These are phyloP conservation scores for Leonotis leonurus DNA, from an alignment of 257 asterid species.

Conservation along the genomic window DNA sequence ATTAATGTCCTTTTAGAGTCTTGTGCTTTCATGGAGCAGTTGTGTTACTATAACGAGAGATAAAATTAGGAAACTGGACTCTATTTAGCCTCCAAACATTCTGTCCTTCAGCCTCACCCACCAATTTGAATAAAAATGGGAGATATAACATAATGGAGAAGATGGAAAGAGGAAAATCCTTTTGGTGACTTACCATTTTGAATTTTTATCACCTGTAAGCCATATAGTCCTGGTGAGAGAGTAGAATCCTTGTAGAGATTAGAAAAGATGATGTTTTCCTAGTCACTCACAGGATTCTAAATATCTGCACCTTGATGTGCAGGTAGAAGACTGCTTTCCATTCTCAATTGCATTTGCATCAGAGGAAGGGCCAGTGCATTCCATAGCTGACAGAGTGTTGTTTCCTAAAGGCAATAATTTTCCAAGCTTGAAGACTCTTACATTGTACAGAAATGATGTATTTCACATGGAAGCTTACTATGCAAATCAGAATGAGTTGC, in stretches of 20 bases:
- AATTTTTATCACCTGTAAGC: slow-evolving; percentile 9
- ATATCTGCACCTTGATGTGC: slow-evolving; percentile 29
- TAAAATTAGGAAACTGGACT: too few relatives aligned
- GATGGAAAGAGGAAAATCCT: too few relatives aligned
- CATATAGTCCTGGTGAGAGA: not conserved
- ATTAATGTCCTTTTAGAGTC: too few relatives aligned
- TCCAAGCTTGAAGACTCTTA: slow-evolving; percentile 71
- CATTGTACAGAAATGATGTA: slow-evolving; percentile 51
- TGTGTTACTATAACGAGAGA: too few relatives aligned
- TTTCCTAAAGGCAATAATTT: slow-evolving; percentile 61
- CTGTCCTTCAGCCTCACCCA: too few relatives aligned
- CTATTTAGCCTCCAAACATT: too few relatives aligned
- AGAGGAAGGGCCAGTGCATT: slow-evolving; percentile 44
- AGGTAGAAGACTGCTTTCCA: slow-evolving; percentile 92
- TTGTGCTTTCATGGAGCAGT: too few relatives aligned
- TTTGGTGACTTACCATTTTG: too few relatives aligned
- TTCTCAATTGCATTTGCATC: slow-evolving; percentile 77
- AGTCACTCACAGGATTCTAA: slow-evolving; percentile 1
- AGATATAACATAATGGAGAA: too few relatives aligned
- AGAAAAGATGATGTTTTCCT: not conserved
- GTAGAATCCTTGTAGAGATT: not conserved
- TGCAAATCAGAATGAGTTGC: slow-evolving; percentile 63
- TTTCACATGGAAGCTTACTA: slow-evolving; percentile 67
- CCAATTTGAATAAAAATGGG: too few relatives aligned
- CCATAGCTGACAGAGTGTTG: slow-evolving; percentile 41